Evolutionary conservation across 1,139 yeast genomes (phyloP).

Genomic region (Nadsonia commutata): DNA sequence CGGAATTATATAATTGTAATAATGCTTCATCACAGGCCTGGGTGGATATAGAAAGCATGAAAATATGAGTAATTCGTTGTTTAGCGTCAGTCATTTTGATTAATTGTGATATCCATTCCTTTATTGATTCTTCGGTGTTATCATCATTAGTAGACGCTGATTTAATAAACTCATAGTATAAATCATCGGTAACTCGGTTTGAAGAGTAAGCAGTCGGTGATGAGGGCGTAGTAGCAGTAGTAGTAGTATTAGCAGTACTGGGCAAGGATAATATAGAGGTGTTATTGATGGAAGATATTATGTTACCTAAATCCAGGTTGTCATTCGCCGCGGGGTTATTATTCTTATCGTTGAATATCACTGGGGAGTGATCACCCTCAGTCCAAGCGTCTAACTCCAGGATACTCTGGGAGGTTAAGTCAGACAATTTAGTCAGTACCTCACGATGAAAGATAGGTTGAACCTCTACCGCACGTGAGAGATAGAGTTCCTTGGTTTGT

Average conservation of each 20-base stretch:
- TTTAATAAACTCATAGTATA: conserved; percentile 51
- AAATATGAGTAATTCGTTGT: conserved; percentile 45
- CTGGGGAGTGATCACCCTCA: conserved; percentile 43
- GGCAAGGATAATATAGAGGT: background rate
- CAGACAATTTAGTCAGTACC: conserved; percentile 74
- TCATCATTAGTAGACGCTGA: conserved; percentile 27
- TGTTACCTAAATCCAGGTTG: background rate
- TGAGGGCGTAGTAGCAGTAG: conserved; percentile 5
- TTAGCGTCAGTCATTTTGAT: conserved; percentile 29
- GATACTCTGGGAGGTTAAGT: conserved; percentile 58
- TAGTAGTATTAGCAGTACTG: background rate
- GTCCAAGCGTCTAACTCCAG: conserved; percentile 77
- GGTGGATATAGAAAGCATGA: conserved; percentile 44
- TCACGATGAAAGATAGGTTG: conserved; percentile 93
- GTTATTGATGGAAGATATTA: background rate
- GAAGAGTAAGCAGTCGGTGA: conserved; percentile 5
- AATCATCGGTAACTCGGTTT: conserved; percentile 31
- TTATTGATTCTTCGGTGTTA: conserved; percentile 16
- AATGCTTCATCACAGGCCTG: conserved; percentile 28
- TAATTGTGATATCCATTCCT: conserved; percentile 36
- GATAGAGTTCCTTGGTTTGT: conserved; percentile 81
- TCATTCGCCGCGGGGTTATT: conserved; percentile 20
- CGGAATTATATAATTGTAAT: conserved; percentile 25
- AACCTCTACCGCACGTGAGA: conserved; percentile 84
- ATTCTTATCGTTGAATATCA: conserved; percentile 13